Percentiles rank a stretch among this genome's conserved stretches.
These are phyloP conservation scores for Chlamydomonas sp. DNA, from an alignment of 139 green algal genomes.

Conservation along the genomic window DNA sequence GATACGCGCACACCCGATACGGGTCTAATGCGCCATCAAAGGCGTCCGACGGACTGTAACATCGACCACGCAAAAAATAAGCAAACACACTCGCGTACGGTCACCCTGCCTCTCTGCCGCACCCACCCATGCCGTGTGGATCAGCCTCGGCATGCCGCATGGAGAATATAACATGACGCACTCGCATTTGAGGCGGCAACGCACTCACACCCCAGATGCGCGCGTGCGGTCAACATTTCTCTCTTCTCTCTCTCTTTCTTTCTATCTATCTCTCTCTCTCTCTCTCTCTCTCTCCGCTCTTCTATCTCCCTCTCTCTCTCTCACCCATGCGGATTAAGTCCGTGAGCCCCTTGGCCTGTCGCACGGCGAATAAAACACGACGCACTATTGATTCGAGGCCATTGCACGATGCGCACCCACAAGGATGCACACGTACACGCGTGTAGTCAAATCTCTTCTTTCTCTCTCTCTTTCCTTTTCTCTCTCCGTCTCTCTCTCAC, in stretches of 20 bases:
- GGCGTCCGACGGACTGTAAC: too few species aligned
- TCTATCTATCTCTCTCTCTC: too few species aligned
- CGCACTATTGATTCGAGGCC: too few species aligned
- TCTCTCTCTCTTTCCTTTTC: not conserved
- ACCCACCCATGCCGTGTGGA: conserved; percentile 14
- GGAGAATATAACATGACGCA: conserved; percentile 72
- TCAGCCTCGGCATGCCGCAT: conserved; percentile 14
- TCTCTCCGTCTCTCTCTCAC: not conserved
- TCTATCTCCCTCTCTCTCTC: not conserved
- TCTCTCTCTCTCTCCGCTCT: too few species aligned
- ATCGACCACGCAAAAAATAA: too few species aligned
- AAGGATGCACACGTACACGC: not conserved
- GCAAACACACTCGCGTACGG: not conserved
- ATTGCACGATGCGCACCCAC: too few species aligned
- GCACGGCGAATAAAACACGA: too few species aligned
- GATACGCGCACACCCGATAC: too few species aligned
- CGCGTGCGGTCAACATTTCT: not conserved
- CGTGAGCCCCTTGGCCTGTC: too few species aligned
- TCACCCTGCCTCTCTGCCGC: not conserved
- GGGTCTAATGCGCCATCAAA: too few species aligned
- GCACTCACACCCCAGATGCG: conserved; percentile 38
- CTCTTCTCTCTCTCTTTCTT: not conserved
- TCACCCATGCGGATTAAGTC: too few species aligned
- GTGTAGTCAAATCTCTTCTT: too few species aligned
- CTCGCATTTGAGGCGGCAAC: conserved; percentile 56